A percentile compares a stretch with the other conserved stretches of the same genome.
Evolutionary conservation across 306 rosid genomes (phyloP).

Genomic region (Vigna reflexopilosa): DNA sequence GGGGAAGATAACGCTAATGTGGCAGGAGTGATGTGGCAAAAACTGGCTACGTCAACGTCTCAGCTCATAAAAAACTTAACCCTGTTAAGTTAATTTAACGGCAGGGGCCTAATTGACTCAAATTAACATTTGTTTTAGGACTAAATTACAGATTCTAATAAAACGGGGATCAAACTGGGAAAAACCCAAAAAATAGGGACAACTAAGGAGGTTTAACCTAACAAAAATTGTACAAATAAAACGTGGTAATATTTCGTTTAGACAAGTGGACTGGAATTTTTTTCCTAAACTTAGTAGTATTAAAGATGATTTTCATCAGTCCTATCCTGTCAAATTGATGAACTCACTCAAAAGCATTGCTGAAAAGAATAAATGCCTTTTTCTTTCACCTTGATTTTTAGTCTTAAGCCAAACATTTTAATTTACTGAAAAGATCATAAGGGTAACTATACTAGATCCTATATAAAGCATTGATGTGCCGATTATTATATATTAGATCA

Average conservation of each 20-base stretch:
- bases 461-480: background rate
- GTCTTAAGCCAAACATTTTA: constrained; percentile 1
- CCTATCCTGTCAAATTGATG: background rate
- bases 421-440: constrained; percentile 13
- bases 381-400: constrained; percentile 4
- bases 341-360: constrained; percentile 4
- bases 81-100: too few relatives aligned
- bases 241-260: background rate
- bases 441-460: background rate
- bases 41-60: too few relatives aligned
- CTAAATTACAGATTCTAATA: too few relatives aligned
- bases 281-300: background rate
- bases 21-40: too few relatives aligned
- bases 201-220: too few relatives aligned
- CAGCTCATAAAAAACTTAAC: too few relatives aligned
- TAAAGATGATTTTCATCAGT: constrained; percentile 1
- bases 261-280: background rate
- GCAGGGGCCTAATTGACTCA: too few relatives aligned
- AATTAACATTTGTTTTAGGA: too few relatives aligned
- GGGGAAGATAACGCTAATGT: too few relatives aligned
- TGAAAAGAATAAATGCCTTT: background rate
- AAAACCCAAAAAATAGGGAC: too few relatives aligned
- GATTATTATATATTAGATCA: background rate
- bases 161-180: too few relatives aligned
- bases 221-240: too few relatives aligned